These are phyloP conservation scores for Leonotis leonurus DNA, from an alignment of 257 asterid genomes.

Conservation along the genomic window DNA sequence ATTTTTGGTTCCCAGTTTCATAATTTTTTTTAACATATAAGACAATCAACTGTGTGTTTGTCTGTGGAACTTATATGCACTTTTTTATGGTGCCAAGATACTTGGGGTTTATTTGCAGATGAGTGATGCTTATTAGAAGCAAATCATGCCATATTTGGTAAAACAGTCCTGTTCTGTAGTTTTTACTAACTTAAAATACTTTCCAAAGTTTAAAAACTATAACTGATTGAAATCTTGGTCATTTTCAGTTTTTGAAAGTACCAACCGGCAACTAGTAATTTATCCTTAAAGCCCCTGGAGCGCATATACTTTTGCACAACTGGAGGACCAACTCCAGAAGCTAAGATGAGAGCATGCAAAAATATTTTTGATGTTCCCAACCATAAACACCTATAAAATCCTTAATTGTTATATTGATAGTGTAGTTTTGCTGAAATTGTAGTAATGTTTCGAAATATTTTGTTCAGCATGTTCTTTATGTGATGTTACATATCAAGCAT, in stretches of 20 bases:
- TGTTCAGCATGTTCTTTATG: not conserved
- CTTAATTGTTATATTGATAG: not conserved
- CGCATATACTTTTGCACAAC: not conserved
- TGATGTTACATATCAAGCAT: not conserved
- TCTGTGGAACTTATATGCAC: not conserved
- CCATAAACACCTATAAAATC: not conserved
- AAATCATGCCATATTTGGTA: not conserved
- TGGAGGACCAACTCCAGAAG: not conserved
- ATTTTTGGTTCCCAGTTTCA: constrained; percentile 7
- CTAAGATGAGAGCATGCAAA: not conserved
- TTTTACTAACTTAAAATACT: not conserved
- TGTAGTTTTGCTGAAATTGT: not conserved
- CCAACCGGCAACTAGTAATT: not conserved
- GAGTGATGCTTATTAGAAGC: not conserved
- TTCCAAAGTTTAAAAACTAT: not conserved
- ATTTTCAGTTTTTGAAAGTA: not conserved
- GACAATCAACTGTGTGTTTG: not conserved
- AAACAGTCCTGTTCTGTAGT: not conserved
- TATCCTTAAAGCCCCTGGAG: not conserved
- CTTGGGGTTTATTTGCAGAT: not conserved
- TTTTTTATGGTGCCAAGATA: not conserved
- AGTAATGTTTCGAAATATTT: not conserved
- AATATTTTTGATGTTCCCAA: not conserved
- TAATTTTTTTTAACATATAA: not conserved
- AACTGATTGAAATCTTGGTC: not conserved